phyloP scores from a whole-genome alignment of 1,284 basidiomycete genomes.

The Vanrija sp. region DNA sequence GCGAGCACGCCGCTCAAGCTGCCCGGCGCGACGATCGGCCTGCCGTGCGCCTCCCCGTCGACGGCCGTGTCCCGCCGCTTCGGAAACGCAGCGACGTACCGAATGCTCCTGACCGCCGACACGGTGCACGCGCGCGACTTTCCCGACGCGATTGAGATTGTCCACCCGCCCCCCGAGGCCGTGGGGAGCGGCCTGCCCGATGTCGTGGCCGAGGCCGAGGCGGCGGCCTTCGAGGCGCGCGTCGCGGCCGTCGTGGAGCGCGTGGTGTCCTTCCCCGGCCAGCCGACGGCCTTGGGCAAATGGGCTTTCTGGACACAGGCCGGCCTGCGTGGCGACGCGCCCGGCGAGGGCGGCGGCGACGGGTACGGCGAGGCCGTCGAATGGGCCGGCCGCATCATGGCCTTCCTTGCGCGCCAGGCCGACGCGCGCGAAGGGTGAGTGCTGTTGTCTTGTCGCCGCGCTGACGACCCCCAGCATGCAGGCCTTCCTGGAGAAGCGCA shows the following conservation, averaged over 20 bases:
- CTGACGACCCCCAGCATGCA: not conserved
- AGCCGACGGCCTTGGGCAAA: constrained; percentile 17
- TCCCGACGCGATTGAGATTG: constrained; percentile 9
- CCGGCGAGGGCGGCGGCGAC: constrained; percentile 3
- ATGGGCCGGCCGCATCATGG: constrained; percentile 18
- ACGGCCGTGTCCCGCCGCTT: constrained; percentile 14
- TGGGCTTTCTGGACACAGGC: constrained; percentile 22
- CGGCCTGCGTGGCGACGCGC: constrained; percentile 3
- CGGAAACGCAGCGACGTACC: constrained; percentile 13
- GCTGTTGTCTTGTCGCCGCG: no score
- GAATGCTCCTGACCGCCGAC: constrained; percentile 18
- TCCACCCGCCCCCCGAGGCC: not conserved
- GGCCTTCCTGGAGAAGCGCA: constrained; percentile 18
- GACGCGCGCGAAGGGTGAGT: constrained; percentile 15
- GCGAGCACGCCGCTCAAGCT: constrained; percentile 14
- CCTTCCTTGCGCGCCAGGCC: constrained; percentile 16
- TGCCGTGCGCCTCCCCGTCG: constrained; percentile 14
- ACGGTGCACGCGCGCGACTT: constrained; percentile 8
- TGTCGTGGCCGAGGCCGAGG: not conserved
- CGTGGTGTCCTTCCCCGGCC: constrained; percentile 8
- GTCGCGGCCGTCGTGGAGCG: constrained; percentile 6
- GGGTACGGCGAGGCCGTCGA: constrained; percentile 17
- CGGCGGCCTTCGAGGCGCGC: constrained; percentile 9
- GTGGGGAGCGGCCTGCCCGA: not conserved
- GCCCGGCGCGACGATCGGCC: constrained; percentile 13